Evolutionary conservation across 1,284 basidiomycete genomes (phyloP).

Genomic region (Cerioporus squamosus): DNA sequence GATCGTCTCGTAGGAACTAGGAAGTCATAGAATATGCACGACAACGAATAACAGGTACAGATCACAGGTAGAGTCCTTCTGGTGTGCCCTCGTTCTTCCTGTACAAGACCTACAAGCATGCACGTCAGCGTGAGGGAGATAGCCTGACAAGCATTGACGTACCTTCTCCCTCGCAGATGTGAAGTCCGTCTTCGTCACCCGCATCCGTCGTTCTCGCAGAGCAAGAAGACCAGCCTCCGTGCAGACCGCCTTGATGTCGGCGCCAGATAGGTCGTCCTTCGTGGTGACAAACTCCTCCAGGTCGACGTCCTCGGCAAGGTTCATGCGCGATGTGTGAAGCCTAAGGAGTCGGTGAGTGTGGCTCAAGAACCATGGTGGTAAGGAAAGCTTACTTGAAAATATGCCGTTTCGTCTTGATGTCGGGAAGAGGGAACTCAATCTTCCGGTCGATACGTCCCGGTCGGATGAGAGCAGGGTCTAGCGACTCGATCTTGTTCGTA

Average conservation of each 20-base stretch:
- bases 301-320: conserved; percentile 89
- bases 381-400: conserved; percentile 79
- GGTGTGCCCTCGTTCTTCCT: conserved; percentile 94
- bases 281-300: conserved; percentile 95
- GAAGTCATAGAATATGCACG: conserved; percentile 18
- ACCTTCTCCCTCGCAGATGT: conserved; percentile 90
- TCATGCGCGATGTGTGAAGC: conserved; percentile 97
- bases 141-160: conserved; percentile 19
- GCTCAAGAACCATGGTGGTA: conserved; percentile 14
- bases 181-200: conserved; percentile 93
- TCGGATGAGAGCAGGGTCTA: conserved; percentile 96
- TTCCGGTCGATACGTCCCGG: conserved; percentile 99
- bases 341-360: conserved; percentile 38
- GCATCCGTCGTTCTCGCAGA: conserved; percentile 93
- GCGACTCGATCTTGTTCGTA: conserved; percentile 91
- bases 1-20: conserved; percentile 1
- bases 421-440: conserved; percentile 95
- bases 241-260: conserved; percentile 98
- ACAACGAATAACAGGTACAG: conserved; percentile 21
- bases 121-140: conserved; percentile 16
- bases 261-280: conserved; percentile 96
- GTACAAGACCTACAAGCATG: conserved; percentile 71
- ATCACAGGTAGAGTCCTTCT: conserved; percentile 79
- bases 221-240: conserved; percentile 97
- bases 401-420: conserved; percentile 96